Base-by-base conservation (phyloP, 177 flowering plant species). In the Telopea speciosissima region DNA sequence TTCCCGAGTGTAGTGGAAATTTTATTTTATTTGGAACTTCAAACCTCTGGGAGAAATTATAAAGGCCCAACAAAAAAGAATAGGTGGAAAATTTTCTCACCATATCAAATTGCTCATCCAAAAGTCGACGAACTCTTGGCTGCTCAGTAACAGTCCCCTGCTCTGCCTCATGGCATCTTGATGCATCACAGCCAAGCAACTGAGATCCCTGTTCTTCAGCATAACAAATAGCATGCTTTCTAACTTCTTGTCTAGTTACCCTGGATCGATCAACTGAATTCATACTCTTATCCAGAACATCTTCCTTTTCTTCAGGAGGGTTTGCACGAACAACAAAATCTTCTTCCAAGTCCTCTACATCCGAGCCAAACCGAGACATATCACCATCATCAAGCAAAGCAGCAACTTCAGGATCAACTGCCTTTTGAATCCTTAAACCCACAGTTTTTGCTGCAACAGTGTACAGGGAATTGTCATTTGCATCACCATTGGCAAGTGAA, bases 61-160 rank as follows among this genome's bases (percentile, higher is more conserved):
- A 49, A 49, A 61, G 5, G 24, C 11, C 63, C 14, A 24, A 23
- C 10, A 12, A 10, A 22, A 61, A 23, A 61, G 7, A 49, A 49
- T 12, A 49, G 31, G 42, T 3, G 31, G 4, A 63, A 63, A 63
- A 16, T 14, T 4, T 66, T 31, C 88, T 82, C 74, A 95, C 98
- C 83, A 86, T 5, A 73, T 92, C 99, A 85, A 95, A 92, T 76
- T 95, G 91, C 72, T 91, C 94, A 74, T 92, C 99, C 49, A 95
- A 66, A 63, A 77, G 85, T 8, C 95, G 86, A 6, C 84, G 92
- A 65, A 40, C 81, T 77, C 93, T 84, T 6, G 82, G 87, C 80
- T 86, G 77, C 79, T 86, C 90, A 75, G n/a, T 71, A 44, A 40
- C 70, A 36, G 2, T 21, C n/a, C 68, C 70, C 69, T 64, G 62